Base-by-base conservation (phyloP, 257 asterid genomes). In the Solanum habrochaites region DNA sequence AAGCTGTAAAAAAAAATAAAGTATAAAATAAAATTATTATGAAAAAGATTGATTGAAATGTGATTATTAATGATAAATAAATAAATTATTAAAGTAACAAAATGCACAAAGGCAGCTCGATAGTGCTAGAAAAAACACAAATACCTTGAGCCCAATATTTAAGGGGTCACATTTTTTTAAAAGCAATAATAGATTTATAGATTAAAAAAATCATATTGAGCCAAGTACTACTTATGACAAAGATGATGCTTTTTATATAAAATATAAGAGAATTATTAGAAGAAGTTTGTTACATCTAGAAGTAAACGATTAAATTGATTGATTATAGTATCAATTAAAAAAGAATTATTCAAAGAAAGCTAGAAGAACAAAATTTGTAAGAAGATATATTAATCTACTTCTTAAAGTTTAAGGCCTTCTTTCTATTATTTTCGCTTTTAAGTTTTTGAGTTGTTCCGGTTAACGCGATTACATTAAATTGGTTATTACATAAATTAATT, bases 61-160 rank as follows among this genome's bases (percentile, higher is more conserved):
- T 52, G n/a, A 18, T 52, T 52, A 52, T 52, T 32, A 32, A 32
- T 32, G 35, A 32, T 4, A 32, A 32, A 32, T 32, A 32, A 32
- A 32, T 32, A 4, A 32, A 32, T 32, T 32, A 6, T 18, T 52
- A 52, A 52, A 23, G 0, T 18, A 52, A 52, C 62, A 10, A 10
- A 52, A 3, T 1, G 0, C 2, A 18, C 39, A 0, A 52, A 1
- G 0, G 0, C 2, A 2, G 25, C 11, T 7, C 23, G 66, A 20
- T 58, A 7, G 25, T 11, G 12, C 3, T 58, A 58, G 25, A 58
- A 20, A 20, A 56, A 32, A 32, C 0, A 32, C 1, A 32, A 32
- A 3, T 32, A 32, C 35, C 35, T 32, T 4, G 4, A 5, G 35
- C 25, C 64, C 25, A 7, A 58, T 20, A 20, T 20, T 58, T 58